Evolutionary conservation across 805 yeast species (phyloP).

Genomic region (Zygosaccharomyces rouxii): DNA sequence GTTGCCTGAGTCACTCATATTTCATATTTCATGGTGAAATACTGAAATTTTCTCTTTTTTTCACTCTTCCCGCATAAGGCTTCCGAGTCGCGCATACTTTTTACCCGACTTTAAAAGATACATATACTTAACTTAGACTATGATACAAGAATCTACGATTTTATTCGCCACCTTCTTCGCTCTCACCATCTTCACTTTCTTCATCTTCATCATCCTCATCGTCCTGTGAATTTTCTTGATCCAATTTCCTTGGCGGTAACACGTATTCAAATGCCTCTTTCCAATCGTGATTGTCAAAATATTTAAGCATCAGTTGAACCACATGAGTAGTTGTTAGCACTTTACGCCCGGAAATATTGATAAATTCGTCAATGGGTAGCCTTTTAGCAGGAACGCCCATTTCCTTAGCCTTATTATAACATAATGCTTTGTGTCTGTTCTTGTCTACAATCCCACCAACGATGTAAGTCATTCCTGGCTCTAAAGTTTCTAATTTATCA

Average conservation of each 20-base stretch:
- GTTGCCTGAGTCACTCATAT: no score
- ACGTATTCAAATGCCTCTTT: conserved; percentile 79
- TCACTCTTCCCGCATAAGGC: neutral
- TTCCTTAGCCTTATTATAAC: conserved; percentile 73
- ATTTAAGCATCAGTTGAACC: conserved; percentile 76
- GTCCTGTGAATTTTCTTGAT: conserved; percentile 6
- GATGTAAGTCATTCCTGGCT: conserved; percentile 70
- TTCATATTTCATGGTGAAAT: neutral
- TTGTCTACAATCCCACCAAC: conserved; percentile 97
- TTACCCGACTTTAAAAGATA: conserved; percentile 5
- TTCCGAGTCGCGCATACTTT: neutral
- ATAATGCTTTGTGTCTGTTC: conserved; percentile 77
- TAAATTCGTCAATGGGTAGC: conserved; percentile 82
- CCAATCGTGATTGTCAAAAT: conserved; percentile 82
- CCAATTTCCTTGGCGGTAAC: conserved; percentile 72
- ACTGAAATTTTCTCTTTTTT: conserved; percentile 1
- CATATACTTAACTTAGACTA: neutral
- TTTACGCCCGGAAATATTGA: conserved; percentile 76
- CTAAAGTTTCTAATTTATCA: conserved; percentile 56
- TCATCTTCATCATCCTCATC: conserved; percentile 4
- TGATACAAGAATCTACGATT: neutral
- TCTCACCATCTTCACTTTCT: neutral
- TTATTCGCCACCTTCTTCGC: neutral
- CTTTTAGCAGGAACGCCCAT: conserved; percentile 69
- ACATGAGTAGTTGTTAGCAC: conserved; percentile 95